These are phyloP conservation scores for Candida coquimbonensis DNA, from an alignment of 805 yeast genomes.

Conservation along the genomic window DNA sequence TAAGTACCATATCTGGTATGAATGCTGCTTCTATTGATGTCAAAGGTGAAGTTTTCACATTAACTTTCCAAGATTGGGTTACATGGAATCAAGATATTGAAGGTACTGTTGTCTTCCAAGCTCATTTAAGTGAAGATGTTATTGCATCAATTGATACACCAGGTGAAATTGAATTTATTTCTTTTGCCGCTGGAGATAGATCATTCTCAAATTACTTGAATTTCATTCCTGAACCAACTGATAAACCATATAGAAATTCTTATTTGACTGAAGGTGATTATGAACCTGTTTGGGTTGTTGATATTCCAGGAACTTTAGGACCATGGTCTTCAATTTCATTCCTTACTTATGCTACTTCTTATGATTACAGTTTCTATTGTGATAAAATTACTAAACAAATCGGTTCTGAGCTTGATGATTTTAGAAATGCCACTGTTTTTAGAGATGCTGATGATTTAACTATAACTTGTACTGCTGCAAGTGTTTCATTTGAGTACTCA, in stretches of 20 bases:
- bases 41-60: not conserved
- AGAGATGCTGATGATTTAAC: conserved; percentile 1
- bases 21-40: not conserved
- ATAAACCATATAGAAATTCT: conserved; percentile 5
- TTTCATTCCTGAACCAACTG: conserved; percentile 4
- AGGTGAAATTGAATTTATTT: not conserved
- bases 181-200: conserved; percentile 1
- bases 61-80: conserved; percentile 3
- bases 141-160: not conserved
- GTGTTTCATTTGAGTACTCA: not conserved
- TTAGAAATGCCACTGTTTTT: conserved; percentile 1
- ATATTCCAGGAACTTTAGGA: conserved; percentile 7
- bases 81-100: conserved; percentile 3
- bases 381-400: not conserved
- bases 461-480: not conserved
- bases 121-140: not conserved
- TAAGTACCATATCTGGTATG: not conserved
- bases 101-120: conserved; percentile 3
- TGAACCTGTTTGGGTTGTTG: conserved; percentile 6
- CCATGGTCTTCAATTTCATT: conserved; percentile 4
- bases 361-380: conserved; percentile 2
- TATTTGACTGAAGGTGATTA: not conserved
- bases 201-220: not conserved
- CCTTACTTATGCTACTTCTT: not conserved
- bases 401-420: conserved; percentile 2